Evolutionary conservation across 768 basidiomycete genomes (phyloP), one percentile per base, ranked within the genome.

Genomic region (Suillus spraguei): DNA sequence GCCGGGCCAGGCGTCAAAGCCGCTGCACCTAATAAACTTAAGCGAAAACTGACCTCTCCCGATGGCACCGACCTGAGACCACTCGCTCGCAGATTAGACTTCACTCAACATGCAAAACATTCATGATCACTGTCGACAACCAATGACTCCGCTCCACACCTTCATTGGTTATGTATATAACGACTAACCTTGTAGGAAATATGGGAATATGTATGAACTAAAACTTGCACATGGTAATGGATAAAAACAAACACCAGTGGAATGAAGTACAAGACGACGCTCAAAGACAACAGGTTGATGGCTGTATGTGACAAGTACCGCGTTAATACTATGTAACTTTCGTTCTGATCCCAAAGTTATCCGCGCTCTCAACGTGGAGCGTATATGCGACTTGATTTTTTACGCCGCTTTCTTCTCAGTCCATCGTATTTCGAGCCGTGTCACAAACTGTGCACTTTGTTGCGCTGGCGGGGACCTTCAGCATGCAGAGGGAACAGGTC

Each of bases 1-100:
- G 72, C 82, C 1, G 86, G 84, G 2, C 82, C 83, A 5, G 83
- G 79, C 11, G 82, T 80, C 38, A 88, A 83, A 68, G 85, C 83
- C 4, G 75, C 67, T 69, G 81, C 74, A 71, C 81, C 77, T 4
- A 87, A 83, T 65, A 83, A 81, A 61, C 78, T 89, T 33, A 94
- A 93, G 73, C 84, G 92, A 58, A 94, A 92, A 70, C 79, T 88
- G 44, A 78, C 84, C 35, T 87, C 87, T 11, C 82, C 85, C 0
- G 76, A 77, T n/a, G 64, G 66, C 32, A 83, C 86, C 16, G 81
- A 81, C 47, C 69, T 79, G 5, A 81, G 89, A 42, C 83, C 88
- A 11, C 82, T 92, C 60, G 88, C 90, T 6, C 83, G 92, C 35
- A 83, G 84, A 61, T 76, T 94, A 60, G 92, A 94, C 73, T 93